Percentiles rank a stretch among this genome's conserved stretches.
Evolutionary conservation across 192 early-diverging fungal genomes (phyloP).

Genomic region (Rhizoclosmatium globosum): DNA sequence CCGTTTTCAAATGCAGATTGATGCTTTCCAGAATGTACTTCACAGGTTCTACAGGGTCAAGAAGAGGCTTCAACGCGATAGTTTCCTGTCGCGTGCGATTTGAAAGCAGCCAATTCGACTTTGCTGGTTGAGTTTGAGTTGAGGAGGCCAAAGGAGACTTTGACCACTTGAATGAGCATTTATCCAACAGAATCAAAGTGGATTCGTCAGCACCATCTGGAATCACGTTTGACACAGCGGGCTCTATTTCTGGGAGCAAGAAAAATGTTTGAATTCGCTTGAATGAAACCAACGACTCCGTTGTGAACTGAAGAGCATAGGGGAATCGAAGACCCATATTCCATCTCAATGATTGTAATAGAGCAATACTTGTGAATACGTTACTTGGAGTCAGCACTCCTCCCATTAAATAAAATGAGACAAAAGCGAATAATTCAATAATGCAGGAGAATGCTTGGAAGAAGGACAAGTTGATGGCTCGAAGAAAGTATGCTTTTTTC

Average conservation of each 20-base stretch:
- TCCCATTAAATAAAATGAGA: conserved; percentile 36
- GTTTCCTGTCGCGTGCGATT: not conserved
- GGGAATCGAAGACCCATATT: conserved; percentile 43
- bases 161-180: not conserved
- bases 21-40: not conserved
- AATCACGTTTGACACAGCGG: not conserved
- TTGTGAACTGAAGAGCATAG: conserved; percentile 26
- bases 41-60: no score
- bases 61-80: no score
- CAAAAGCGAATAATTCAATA: conserved; percentile 41
- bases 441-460: conserved; percentile 38
- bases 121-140: no score
- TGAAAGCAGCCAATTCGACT: not conserved
- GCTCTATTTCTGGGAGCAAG: conserved; percentile 40
- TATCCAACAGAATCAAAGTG: not conserved
- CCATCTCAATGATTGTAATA: conserved; percentile 26
- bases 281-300: conserved; percentile 43
- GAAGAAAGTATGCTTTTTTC: conserved; percentile 29
- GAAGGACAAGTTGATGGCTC: conserved; percentile 46
- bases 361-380: conserved; percentile 44
- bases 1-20: conserved; percentile 2
- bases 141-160: no score
- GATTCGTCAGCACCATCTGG: not conserved
- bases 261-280: conserved; percentile 46
- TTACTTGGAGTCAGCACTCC: conserved; percentile 43